A percentile compares a stretch with the other conserved stretches of the same genome.
Conservation (phyloP, 108 stramenopile genomes). For the Aureococcus anophagefferens region DNA sequence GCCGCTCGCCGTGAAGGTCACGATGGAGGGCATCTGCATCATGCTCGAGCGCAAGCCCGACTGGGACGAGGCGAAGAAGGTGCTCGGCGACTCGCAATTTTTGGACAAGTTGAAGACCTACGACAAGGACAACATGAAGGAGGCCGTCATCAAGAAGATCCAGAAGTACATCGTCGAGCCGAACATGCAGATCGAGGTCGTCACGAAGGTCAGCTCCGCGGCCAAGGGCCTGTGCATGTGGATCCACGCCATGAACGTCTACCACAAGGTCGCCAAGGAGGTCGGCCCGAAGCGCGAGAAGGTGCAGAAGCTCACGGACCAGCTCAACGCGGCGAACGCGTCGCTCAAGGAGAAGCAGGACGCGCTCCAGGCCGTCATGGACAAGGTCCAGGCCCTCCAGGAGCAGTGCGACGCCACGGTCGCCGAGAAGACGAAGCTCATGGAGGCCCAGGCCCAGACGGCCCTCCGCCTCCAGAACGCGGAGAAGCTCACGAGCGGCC, state of each 20-base stretch:
- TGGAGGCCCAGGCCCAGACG: slow-evolving; percentile 38
- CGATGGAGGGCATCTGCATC: slow-evolving; percentile 57
- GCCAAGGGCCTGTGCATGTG: slow-evolving; percentile 51
- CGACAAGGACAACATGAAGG: slow-evolving; percentile 55
- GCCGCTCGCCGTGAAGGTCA: slow-evolving; percentile 42
- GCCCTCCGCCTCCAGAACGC: slow-evolving; percentile 41
- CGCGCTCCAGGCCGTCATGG: slow-evolving; percentile 37
- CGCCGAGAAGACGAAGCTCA: slow-evolving; percentile 42
- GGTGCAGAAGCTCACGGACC: slow-evolving; percentile 43
- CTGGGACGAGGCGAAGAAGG: slow-evolving; percentile 51
- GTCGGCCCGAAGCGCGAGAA: slow-evolving; percentile 49
- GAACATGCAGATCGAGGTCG: slow-evolving; percentile 40
- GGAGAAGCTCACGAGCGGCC: slow-evolving; percentile 48
- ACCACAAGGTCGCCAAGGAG: slow-evolving; percentile 51
- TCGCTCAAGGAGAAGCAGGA: slow-evolving; percentile 39
- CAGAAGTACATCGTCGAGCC: slow-evolving; percentile 35
- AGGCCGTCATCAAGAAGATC: slow-evolving; percentile 30
- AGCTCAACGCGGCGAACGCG: slow-evolving; percentile 37
- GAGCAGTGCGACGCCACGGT: slow-evolving; percentile 36
- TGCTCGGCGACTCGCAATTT: slow-evolving; percentile 32
- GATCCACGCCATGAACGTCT: slow-evolving; percentile 55
- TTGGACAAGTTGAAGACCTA: slow-evolving; percentile 43
- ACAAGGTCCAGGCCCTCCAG: slow-evolving; percentile 42
- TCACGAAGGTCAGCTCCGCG: slow-evolving; percentile 38
- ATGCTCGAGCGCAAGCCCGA: slow-evolving; percentile 44